phyloP scores from a whole-genome alignment of 768 basidiomycete species.

The Candolleomyces efflorescens region DNA sequence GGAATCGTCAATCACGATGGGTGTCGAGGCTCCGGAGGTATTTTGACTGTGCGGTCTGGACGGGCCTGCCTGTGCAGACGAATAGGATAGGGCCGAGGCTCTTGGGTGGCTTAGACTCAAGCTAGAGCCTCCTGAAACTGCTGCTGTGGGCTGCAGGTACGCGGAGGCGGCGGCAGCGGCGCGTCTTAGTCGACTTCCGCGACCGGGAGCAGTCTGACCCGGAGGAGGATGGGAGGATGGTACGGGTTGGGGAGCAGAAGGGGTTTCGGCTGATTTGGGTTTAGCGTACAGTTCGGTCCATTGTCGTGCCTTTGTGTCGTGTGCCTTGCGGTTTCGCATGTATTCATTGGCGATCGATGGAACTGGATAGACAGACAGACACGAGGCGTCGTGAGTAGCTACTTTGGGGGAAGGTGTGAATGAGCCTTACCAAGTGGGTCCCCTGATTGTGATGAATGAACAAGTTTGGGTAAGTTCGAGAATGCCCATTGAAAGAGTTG shows the following conservation, averaged over 20 bases:
- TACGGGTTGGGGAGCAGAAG: conserved; percentile 15
- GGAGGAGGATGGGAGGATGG: background rate
- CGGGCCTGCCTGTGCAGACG: background rate
- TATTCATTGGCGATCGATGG: conserved; percentile 73
- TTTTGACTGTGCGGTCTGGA: background rate
- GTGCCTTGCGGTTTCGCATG: conserved; percentile 56
- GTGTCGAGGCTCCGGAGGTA: conserved; percentile 3
- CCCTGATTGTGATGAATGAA: conserved; percentile 33
- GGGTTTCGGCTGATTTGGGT: conserved; percentile 28
- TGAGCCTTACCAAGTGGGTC: conserved; percentile 60
- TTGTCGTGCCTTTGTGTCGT: conserved; percentile 73
- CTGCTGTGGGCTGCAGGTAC: conserved; percentile 8
- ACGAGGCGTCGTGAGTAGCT: background rate
- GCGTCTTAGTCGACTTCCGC: conserved; percentile 17
- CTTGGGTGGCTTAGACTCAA: background rate
- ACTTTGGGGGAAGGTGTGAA: background rate
- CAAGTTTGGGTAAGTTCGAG: background rate
- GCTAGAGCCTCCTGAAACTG: background rate
- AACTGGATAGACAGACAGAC: conserved; percentile 32
- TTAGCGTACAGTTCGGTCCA: conserved; percentile 74
- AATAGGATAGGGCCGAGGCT: background rate
- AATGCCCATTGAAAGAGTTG: background rate
- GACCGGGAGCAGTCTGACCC: conserved; percentile 7
- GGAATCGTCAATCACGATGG: conserved; percentile 27
- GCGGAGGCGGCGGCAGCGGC: conserved; percentile 12